phyloP scores from a whole-genome alignment of 192 early-diverging fungal genomes.

The Thamnidium elegans region DNA sequence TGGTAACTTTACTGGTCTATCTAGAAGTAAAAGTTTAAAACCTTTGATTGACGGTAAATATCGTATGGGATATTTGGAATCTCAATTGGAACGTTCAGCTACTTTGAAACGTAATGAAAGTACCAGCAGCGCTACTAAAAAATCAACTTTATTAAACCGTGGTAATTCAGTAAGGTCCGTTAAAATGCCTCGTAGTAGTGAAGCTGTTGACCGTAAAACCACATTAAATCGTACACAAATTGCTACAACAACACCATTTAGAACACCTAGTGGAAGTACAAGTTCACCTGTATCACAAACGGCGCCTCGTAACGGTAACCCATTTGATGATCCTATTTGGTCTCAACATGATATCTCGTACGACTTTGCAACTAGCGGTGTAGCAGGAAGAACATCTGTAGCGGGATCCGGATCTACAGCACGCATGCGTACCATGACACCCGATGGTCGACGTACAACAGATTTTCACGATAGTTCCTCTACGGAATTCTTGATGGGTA shows the following conservation, averaged over 20 bases:
- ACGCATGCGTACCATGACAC: not conserved
- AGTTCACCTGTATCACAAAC: not conserved
- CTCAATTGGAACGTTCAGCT: conserved; percentile 24
- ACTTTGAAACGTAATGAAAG: conserved; percentile 17
- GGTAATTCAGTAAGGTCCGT: not conserved
- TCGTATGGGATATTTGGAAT: conserved; percentile 37
- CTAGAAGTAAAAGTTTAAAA: conserved; percentile 41
- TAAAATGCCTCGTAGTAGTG: not conserved
- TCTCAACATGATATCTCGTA: conserved; percentile 4
- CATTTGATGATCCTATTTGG: conserved; percentile 34
- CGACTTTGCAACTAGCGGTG: not conserved
- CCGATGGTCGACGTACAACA: not conserved
- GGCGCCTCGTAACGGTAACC: conserved; percentile 2
- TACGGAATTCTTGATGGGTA: conserved; percentile 18
- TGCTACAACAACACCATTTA: not conserved
- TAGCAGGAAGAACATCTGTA: not conserved
- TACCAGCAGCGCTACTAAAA: not conserved
- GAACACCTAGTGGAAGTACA: not conserved
- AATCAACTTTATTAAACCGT: not conserved
- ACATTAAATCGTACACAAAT: too few relatives aligned
- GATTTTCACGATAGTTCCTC: conserved; percentile 11
- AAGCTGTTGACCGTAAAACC: not conserved
- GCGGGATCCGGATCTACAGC: not conserved
- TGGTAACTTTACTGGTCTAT: conserved; percentile 48
- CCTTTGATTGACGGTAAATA: conserved; percentile 37